phyloP scores from a whole-genome alignment of 2,329 filamentous ascomycete genomes.

The Monosporascus sp. region DNA sequence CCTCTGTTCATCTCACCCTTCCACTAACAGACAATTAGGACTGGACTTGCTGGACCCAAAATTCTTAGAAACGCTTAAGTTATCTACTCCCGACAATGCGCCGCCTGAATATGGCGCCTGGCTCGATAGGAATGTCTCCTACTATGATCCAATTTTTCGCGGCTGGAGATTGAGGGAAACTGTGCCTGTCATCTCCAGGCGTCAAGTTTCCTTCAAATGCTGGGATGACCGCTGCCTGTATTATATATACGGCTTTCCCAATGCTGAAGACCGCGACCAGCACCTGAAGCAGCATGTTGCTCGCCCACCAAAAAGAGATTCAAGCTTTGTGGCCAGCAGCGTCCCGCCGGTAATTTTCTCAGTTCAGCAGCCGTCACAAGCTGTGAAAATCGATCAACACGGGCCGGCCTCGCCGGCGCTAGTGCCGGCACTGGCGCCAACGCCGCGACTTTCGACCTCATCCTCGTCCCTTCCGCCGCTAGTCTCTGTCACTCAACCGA shows the following conservation, averaged over 20 bases:
- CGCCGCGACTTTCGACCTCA: constrained; percentile 33
- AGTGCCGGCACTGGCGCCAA: constrained; percentile 16
- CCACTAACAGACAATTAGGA: constrained; percentile 26
- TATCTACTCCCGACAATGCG: constrained; percentile 32
- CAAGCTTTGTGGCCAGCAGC: constrained; percentile 36
- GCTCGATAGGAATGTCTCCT: constrained; percentile 47
- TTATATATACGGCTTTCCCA: constrained; percentile 54
- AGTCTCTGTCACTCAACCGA: constrained; percentile 25
- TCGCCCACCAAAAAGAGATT: constrained; percentile 36
- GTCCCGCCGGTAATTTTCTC: constrained; percentile 31
- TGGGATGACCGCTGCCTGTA: constrained; percentile 49
- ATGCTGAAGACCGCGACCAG: constrained; percentile 44
- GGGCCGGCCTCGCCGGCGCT: constrained; percentile 29
- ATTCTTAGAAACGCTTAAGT: constrained; percentile 33
- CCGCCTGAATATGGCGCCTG: constrained; percentile 45
- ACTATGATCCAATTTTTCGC: constrained; percentile 43
- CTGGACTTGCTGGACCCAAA: constrained; percentile 37
- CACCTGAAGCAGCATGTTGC: constrained; percentile 43
- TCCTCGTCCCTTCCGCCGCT: constrained; percentile 30
- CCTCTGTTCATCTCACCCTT: not conserved
- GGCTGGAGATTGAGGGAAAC: constrained; percentile 34
- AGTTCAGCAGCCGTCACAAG: constrained; percentile 26
- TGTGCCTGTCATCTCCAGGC: constrained; percentile 29
- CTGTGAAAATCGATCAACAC: constrained; percentile 27
- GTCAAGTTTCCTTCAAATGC: constrained; percentile 46